Base-by-base conservation (phyloP, 805 yeast genomes). In the Wickerhamiella lipophila region DNA sequence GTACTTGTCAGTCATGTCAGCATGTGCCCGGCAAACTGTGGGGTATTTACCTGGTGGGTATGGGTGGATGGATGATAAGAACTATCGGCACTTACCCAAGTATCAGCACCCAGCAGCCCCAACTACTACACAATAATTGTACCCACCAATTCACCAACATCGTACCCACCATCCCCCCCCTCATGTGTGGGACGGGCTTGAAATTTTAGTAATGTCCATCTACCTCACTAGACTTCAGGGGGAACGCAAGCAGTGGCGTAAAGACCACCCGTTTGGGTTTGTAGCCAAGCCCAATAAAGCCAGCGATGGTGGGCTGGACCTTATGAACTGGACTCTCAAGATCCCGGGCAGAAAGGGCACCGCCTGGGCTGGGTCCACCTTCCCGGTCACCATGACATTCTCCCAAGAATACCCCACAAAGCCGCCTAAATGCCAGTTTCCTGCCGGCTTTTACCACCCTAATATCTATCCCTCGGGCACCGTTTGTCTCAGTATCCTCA, bases 381-480 rank as follows among this genome's bases (percentile, higher is more conserved):
- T 78, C 62, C 95, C 96, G 12, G 69, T 92, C 34, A 77, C 87
- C 2, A 78, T 92, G 32, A 66, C 71, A 7, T 92, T 92, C 65
- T 86, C 96, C 0, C 41, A 79, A 47, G 97, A 89, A 53, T 92
- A 86, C 61, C 98, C 98, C 2, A 82, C 95, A 6, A 89, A 89
- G 64, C 98, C 98, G 0, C 97, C 97, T 38, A 87, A 86, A 60
- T 87, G 94, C 50, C 78, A 76, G 66, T 87, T 92, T 56, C 95
- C 95, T 2, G 76, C 79, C 2, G 84, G 83, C 0, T 92, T 92
- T 59, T 92, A 87, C 67, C 99, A 92, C 65, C 99, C 99, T 11
- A 92, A 92, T 60, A 89, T 92, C 8, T 92, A 92, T 59, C 99
- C 99, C 1, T 83, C 95, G 49, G 99, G 99, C 1, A 92, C 97